These are phyloP conservation scores for Trametes pubescens DNA, from an alignment of 1,284 basidiomycete genomes.

Conservation along the genomic window DNA sequence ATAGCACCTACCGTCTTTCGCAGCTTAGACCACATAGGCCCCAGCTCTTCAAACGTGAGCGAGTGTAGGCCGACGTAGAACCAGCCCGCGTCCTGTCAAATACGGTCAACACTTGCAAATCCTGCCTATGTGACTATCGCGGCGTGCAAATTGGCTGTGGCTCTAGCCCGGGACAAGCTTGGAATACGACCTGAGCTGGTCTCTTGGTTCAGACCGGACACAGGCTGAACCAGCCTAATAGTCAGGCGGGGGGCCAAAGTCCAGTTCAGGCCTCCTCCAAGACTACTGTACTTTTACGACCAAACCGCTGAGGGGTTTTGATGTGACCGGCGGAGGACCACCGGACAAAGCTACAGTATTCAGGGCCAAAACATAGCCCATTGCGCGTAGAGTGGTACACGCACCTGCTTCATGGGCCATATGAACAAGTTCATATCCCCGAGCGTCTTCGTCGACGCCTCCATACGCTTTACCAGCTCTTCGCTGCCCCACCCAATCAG, in stretches of 20 bases:
- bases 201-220: too few species aligned
- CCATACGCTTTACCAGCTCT: slow-evolving; percentile 49
- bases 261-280: too few species aligned
- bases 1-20: slow-evolving; percentile 24
- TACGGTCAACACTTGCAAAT: not conserved
- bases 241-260: too few species aligned
- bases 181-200: too few species aligned
- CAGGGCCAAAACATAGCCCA: too few species aligned
- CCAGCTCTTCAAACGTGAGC: slow-evolving; percentile 25
- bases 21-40: slow-evolving; percentile 37
- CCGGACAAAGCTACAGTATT: too few species aligned
- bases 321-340: too few species aligned
- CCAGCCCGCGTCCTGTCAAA: slow-evolving; percentile 31
- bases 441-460: slow-evolving; percentile 29
- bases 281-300: too few species aligned
- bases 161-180: too few species aligned
- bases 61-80: slow-evolving; percentile 39
- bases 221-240: too few species aligned
- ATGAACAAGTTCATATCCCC: slow-evolving; percentile 54
- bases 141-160: too few species aligned
- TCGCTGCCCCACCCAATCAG: slow-evolving; percentile 61
- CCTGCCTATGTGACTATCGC: not conserved
- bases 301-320: too few species aligned
- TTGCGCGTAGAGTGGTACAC: not conserved
- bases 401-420: slow-evolving; percentile 25